Percentiles rank a stretch among this genome's conserved stretches.
phyloP scores from a whole-genome alignment of 1,284 basidiomycete genomes.

The Microbotryum saponariae region DNA sequence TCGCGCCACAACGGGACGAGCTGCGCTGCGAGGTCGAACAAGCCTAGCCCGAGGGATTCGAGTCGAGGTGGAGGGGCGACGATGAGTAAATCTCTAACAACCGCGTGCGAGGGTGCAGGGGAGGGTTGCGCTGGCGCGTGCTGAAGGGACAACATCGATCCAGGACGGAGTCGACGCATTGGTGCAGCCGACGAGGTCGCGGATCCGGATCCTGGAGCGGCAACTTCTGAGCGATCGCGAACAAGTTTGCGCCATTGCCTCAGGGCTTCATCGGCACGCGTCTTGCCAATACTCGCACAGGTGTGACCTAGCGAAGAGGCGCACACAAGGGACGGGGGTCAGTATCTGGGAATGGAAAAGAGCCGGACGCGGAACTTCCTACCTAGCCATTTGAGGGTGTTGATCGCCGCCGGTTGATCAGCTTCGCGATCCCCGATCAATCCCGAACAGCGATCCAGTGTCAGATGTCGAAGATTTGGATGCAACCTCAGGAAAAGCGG shows the following conservation, averaged over 20 bases:
- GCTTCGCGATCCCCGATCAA: conserved; percentile 15
- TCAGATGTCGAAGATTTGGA: conserved; percentile 9
- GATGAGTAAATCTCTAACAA: conserved; percentile 20
- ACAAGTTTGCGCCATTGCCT: conserved; percentile 13
- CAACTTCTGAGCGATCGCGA: neutral
- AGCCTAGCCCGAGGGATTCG: conserved; percentile 10
- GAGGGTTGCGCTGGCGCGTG: too few relatives aligned
- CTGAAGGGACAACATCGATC: neutral
- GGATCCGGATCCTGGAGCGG: neutral
- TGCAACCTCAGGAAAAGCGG: conserved; percentile 14
- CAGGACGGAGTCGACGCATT: neutral
- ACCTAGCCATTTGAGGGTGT: conserved; percentile 24
- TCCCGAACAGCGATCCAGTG: conserved; percentile 26
- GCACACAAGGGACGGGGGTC: neutral
- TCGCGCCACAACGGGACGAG: conserved; percentile 5
- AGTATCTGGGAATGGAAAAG: neutral
- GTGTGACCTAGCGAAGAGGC: conserved; percentile 3
- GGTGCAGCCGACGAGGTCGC: neutral
- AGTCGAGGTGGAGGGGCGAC: conserved; percentile 17
- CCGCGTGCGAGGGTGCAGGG: neutral
- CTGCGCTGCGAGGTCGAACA: conserved; percentile 7
- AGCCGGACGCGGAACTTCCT: neutral
- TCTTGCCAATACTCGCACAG: conserved; percentile 10
- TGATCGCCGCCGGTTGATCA: conserved; percentile 14
- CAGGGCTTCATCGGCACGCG: conserved; percentile 14